Conservation (phyloP, 2,329 filamentous ascomycete species). For the Apiospora aurea region DNA sequence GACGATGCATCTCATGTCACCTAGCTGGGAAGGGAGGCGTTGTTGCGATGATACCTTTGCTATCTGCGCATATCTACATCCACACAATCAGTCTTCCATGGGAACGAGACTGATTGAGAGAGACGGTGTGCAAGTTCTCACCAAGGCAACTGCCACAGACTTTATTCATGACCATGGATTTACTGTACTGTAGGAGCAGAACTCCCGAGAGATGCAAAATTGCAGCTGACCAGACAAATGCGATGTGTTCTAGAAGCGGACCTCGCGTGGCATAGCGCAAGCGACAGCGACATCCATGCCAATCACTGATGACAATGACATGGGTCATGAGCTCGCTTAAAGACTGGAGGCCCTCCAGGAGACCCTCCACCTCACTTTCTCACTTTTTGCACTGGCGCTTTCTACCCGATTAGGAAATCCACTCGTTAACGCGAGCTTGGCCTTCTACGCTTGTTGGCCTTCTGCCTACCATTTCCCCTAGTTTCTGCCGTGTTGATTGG, state of each 20-base stretch:
- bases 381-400: neutral
- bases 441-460: neutral
- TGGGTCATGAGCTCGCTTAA: conserved; percentile 4
- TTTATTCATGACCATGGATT: neutral
- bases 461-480: neutral
- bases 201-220: neutral
- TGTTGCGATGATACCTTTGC: neutral
- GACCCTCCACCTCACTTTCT: conserved; percentile 3
- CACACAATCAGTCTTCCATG: too few relatives aligned
- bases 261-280: neutral
- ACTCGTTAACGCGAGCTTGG: conserved; percentile 11
- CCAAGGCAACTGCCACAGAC: too few relatives aligned
- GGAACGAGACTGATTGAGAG: too few relatives aligned
- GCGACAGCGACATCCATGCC: neutral
- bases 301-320: neutral
- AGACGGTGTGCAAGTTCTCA: too few relatives aligned
- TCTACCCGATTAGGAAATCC: conserved; percentile 17
- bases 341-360: neutral
- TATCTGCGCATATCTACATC: too few relatives aligned
- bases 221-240: neutral
- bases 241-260: conserved; percentile 10
- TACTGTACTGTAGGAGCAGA: neutral
- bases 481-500: neutral
- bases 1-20: neutral
- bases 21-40: neutral